phyloP scores from a whole-genome alignment of 2,329 filamentous ascomycete genomes.

The Fonsecaea multimorphosa region DNA sequence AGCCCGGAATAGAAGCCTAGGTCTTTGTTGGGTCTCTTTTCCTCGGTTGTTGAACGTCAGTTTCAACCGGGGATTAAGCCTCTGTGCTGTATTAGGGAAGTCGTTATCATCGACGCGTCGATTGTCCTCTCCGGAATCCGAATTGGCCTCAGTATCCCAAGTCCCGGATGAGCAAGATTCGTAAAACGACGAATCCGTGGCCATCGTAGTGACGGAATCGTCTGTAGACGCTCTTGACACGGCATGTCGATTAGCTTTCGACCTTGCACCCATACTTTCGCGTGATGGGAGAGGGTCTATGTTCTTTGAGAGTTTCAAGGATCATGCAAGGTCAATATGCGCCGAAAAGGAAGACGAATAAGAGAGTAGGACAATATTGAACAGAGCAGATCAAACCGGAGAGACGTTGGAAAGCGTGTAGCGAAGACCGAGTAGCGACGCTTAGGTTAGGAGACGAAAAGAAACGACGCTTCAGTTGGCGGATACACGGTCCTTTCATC shows the following conservation, averaged over 20 bases:
- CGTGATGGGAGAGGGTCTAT: not conserved
- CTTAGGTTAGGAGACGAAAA: too few relatives aligned
- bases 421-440: too few relatives aligned
- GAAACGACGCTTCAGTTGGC: not conserved
- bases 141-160: not conserved
- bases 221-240: not conserved
- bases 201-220: not conserved
- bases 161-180: conserved; percentile 10
- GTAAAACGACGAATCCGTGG: not conserved
- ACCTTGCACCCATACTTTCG: not conserved
- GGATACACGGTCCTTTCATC: not conserved
- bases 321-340: too few relatives aligned
- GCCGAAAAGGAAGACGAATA: not conserved
- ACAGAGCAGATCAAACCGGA: not conserved
- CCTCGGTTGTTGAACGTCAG: conserved; percentile 7
- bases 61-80: not conserved
- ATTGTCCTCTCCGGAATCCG: not conserved
- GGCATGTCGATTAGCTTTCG: not conserved
- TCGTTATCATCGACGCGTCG: not conserved
- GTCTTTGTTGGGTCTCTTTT: not conserved
- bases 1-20: conserved; percentile 13
- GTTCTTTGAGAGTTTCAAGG: not conserved
- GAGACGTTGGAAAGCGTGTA: not conserved
- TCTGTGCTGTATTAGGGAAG: not conserved
- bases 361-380: not conserved